These are phyloP conservation scores for Isabelozyma gotoi DNA, from an alignment of 805 yeast genomes.

Conservation along the genomic window DNA sequence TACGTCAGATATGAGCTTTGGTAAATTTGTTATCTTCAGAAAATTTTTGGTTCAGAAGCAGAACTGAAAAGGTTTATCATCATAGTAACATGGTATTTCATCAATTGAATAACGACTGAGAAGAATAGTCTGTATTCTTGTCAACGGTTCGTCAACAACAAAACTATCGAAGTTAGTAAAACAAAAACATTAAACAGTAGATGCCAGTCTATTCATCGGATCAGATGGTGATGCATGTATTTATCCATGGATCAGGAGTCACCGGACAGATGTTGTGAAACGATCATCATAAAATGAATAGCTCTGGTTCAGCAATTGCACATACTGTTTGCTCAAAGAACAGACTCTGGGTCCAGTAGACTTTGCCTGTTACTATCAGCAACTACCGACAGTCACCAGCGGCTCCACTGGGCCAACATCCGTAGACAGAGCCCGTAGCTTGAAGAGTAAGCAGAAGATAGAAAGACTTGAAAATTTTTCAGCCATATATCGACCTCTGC, in stretches of 20 bases:
- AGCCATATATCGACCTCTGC: too few relatives aligned
- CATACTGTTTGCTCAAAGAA: neutral
- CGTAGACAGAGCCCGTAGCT: too few relatives aligned
- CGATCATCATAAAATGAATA: conserved; percentile 23
- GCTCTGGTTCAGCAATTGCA: neutral
- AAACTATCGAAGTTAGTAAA: neutral
- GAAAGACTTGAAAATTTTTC: too few relatives aligned
- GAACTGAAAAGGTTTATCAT: conserved; percentile 84
- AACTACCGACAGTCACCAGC: too few relatives aligned
- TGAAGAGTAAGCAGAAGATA: too few relatives aligned
- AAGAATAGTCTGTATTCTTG: neutral
- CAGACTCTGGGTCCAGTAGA: too few relatives aligned
- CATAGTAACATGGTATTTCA: conserved; percentile 34
- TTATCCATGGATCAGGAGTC: conserved; percentile 78
- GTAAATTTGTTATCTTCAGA: conserved; percentile 75
- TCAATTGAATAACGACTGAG: conserved; percentile 1
- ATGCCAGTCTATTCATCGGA: conserved; percentile 7
- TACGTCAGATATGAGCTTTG: conserved; percentile 56
- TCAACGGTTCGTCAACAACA: neutral
- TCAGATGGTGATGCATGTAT: conserved; percentile 99
- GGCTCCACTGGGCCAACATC: too few relatives aligned
- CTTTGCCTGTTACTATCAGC: too few relatives aligned
- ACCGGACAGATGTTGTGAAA: conserved; percentile 40
- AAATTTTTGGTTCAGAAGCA: conserved; percentile 83
- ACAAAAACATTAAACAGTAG: conserved; percentile 6